Evolutionary conservation across 2,329 filamentous ascomycete genomes (phyloP).

Genomic region (Fusarium redolens): DNA sequence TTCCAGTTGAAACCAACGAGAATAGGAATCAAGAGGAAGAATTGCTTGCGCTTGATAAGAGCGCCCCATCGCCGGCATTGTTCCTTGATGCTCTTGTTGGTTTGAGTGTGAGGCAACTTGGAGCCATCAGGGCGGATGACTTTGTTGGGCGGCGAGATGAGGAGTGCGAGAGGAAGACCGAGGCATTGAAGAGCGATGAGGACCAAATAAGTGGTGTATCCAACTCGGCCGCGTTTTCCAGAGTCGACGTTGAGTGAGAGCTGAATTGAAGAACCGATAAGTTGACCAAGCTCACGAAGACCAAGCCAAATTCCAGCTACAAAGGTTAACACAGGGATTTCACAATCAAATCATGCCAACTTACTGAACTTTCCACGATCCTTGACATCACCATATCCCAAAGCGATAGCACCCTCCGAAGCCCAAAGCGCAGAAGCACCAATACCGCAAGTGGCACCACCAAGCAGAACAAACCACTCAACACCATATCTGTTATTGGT

Average conservation of each 20-base stretch:
- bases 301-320: constrained; percentile 64
- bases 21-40: constrained; percentile 61
- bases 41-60: constrained; percentile 56
- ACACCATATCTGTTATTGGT: constrained; percentile 63
- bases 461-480: constrained; percentile 63
- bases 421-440: constrained; percentile 64
- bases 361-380: constrained; percentile 58
- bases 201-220: constrained; percentile 41
- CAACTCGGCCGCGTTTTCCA: constrained; percentile 47
- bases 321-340: constrained; percentile 2
- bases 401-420: constrained; percentile 61
- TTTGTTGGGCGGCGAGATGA: constrained; percentile 39
- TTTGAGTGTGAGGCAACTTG: constrained; percentile 14
- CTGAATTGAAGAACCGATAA: constrained; percentile 63
- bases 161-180: constrained; percentile 38
- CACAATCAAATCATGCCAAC: rapidly evolving
- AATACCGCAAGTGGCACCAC: constrained; percentile 61
- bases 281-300: constrained; percentile 63
- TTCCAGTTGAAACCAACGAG: constrained; percentile 64
- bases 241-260: constrained; percentile 60
- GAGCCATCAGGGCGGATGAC: constrained; percentile 39
- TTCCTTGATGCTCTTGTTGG: constrained; percentile 29
- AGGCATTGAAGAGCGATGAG: constrained; percentile 44
- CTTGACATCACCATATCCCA: constrained; percentile 60
- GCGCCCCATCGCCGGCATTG: constrained; percentile 42